Base-by-base conservation (phyloP, 805 yeast species). In the Wickerhamiella hasegawae region DNA sequence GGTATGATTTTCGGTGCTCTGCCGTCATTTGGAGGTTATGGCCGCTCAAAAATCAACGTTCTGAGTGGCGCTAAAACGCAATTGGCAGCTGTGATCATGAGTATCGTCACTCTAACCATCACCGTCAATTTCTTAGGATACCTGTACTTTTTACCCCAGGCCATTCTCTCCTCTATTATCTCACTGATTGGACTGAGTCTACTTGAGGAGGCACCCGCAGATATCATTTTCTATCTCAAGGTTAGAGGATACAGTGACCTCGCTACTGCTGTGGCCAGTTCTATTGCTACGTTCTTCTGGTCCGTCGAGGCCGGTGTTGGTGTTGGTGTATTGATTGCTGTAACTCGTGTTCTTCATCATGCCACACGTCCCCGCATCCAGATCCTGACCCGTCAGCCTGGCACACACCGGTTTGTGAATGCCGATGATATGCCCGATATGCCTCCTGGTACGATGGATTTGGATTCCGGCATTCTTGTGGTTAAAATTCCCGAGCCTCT, bases 11-110 rank as follows among this genome's bases (percentile, higher is more conserved):
- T 68, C 36, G 59, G 68, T 22, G 78, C 84, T 0, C 59, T 87
- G 12, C 96, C 98, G 0, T 72, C 93, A 0, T 85, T 85, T 63
- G 98, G 97, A 8, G 97, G 97, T 0, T 87, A 85, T 51, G 97
- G 95, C 2, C 68, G 97, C 48, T 78, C 94, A 14, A 84, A 80
- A 48, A 75, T 87, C 39, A 87, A 87, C 58, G 78, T 85, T 1
- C 60, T 83, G 34, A 73, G 84, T 11, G 95, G 95, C 4, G 97
- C 92, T 0, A 71, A 71, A 43, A 80, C 94, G 0, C 85, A 85
- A 9, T 61, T 76, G 51, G 69, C 90, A n/a, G 93, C 94, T 0
- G 71, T 73, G 3, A 68, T 80, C 9, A 77, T 85, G 76, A 87
- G 94, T 0, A n/a, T 70, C 2, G 62, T 76, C 4, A 76, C 95